These are phyloP conservation scores for Xylariaceae sp. DNA, from an alignment of 2,329 filamentous ascomycete genomes.

Conservation along the genomic window DNA sequence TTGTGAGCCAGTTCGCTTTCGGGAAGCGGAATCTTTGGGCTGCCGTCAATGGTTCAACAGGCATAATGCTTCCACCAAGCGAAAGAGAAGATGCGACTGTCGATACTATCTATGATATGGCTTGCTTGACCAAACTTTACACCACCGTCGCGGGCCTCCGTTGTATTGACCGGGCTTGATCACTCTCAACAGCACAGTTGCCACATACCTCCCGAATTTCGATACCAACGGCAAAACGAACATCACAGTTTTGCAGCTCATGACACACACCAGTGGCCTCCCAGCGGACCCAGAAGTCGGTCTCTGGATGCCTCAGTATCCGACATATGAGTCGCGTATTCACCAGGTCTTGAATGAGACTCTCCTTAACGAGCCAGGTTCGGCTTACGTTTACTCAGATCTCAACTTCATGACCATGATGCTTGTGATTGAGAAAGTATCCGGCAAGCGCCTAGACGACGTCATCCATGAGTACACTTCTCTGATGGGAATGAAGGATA, in stretches of 20 bases:
- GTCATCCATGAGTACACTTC: conserved; percentile 12
- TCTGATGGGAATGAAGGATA: conserved; percentile 13
- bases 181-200: conserved; percentile 5
- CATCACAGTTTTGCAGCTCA: conserved; percentile 12
- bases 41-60: conserved; percentile 9
- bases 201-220: conserved; percentile 10
- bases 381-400: conserved; percentile 11
- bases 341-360: conserved; percentile 12
- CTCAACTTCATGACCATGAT: conserved; percentile 13
- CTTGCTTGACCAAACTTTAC: conserved; percentile 12
- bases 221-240: conserved; percentile 9
- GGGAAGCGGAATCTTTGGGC: conserved; percentile 15
- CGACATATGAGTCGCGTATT: conserved; percentile 11
- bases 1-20: conserved; percentile 16
- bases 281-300: conserved; percentile 9
- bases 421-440: conserved; percentile 13
- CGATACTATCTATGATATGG: conserved; percentile 15
- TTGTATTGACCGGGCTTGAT: conserved; percentile 12
- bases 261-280: conserved; percentile 14
- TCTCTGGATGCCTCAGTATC: conserved; percentile 12
- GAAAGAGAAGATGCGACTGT: conserved; percentile 7
- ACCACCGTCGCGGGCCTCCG: conserved; percentile 12
- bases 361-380: conserved; percentile 2
- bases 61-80: conserved; percentile 4
- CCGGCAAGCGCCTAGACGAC: conserved; percentile 7